A percentile compares a stretch with the other conserved stretches of the same genome.
phyloP scores from a whole-genome alignment of 345 rosid genomes.

The Citrus sinensis region DNA sequence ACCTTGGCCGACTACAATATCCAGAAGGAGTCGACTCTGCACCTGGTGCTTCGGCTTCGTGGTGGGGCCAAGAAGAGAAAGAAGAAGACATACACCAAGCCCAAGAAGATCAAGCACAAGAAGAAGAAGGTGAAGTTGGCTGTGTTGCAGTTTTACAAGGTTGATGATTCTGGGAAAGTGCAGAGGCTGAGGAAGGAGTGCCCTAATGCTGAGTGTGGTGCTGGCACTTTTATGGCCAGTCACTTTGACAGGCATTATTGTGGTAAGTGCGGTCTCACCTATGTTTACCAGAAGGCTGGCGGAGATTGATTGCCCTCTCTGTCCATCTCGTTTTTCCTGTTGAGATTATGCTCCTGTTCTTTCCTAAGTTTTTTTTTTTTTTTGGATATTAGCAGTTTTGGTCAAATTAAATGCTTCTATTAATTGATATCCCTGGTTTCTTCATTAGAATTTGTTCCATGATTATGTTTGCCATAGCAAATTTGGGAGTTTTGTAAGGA shows the following conservation, averaged over 20 bases:
- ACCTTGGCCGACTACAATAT: conserved; percentile 53
- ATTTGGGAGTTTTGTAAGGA: neutral
- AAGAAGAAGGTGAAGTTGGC: conserved; percentile 71
- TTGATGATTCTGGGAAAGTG: conserved; percentile 58
- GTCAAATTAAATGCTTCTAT: neutral
- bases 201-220: conserved; percentile 60
- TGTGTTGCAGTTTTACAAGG: conserved; percentile 62
- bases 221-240: conserved; percentile 70
- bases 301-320: conserved; percentile 26
- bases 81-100: conserved; percentile 79
- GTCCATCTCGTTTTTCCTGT: neutral
- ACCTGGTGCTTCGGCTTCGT: conserved; percentile 48
- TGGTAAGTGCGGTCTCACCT: conserved; percentile 73
- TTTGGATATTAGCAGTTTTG: conserved; percentile 4
- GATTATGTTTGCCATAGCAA: neutral
- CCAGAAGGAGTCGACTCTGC: conserved; percentile 56
- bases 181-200: conserved; percentile 69
- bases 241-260: conserved; percentile 73
- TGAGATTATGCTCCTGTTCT: neutral
- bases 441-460: neutral
- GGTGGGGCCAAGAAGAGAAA: conserved; percentile 61
- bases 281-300: conserved; percentile 67
- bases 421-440: neutral
- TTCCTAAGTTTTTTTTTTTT: neutral
- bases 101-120: conserved; percentile 71